A percentile compares a stretch with the other conserved stretches of the same genome.
Evolutionary conservation across 1,284 basidiomycete genomes (phyloP).

Genomic region (Fomitopsis pinicola): DNA sequence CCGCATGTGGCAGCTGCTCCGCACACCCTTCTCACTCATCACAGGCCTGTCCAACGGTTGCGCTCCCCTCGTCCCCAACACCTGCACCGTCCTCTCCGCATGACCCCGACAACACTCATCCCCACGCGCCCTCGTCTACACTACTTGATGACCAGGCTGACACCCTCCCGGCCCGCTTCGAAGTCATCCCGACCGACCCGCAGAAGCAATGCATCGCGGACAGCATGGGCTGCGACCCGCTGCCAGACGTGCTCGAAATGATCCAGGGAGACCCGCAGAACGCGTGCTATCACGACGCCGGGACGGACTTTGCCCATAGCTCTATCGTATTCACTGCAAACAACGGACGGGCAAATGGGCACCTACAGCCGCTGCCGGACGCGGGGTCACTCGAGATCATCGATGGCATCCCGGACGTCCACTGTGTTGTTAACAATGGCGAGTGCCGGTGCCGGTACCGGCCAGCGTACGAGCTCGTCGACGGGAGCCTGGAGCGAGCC

Average conservation of each 20-base stretch:
- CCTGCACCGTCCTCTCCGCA: not conserved
- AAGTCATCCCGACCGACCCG: conserved; percentile 7
- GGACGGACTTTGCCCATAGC: not conserved
- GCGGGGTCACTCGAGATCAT: not conserved
- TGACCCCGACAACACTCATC: conserved; percentile 12
- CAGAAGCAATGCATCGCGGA: conserved; percentile 6
- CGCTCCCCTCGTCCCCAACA: not conserved
- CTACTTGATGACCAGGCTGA: not conserved
- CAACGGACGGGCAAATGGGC: not conserved
- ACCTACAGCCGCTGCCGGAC: not conserved
- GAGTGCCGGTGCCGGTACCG: conserved; percentile 39
- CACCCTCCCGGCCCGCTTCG: conserved; percentile 3
- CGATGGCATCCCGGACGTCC: not conserved
- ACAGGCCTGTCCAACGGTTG: not conserved
- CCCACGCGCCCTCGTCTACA: conserved; percentile 2
- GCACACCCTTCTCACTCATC: conserved; percentile 1
- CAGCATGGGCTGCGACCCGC: conserved; percentile 4
- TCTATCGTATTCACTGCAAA: not conserved
- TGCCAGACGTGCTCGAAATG: conserved; percentile 16
- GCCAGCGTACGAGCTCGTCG: conserved; percentile 78
- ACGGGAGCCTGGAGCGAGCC: conserved; percentile 76
- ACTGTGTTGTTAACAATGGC: conserved; percentile 15
- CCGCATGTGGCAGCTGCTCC: conserved; percentile 17
- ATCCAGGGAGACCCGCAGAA: conserved; percentile 9
- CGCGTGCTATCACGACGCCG: not conserved